Evolutionary conservation across 2,329 filamentous ascomycete species (phyloP), one percentile per base, ranked within the genome.

Genomic region (Ceratocystis alfenasii): DNA sequence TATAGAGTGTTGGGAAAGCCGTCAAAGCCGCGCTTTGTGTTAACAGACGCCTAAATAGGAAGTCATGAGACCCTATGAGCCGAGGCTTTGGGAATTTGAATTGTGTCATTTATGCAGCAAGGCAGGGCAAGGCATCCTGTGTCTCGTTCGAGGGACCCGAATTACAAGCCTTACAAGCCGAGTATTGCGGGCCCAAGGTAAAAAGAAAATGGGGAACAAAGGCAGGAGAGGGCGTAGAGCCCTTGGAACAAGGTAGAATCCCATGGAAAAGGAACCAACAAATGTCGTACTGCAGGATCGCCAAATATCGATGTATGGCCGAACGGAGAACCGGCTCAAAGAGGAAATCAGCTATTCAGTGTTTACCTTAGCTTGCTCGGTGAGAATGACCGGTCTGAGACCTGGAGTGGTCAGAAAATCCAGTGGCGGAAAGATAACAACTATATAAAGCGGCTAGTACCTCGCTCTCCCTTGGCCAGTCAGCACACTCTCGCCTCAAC

Each of bases 21-120:
- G 17, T 0, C 17, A 20, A n/a, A 36, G 12, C 30, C 28, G n/a
- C 15, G 8, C 3, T 12, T 7, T 36, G 22, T 17, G 28, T 17
- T 59, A n/a, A 12, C 28, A 36, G 48, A 28, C 8, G 55, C 25
- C 7, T 28, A 20, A 59, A 59, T 10, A 20, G 28, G 7, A 36
- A 33, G 25, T 8, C 17, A 8, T 10, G 17, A 59, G 15, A 15
- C 36, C 15, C 12, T 15, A n/a, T 30, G 30, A 59, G 55, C 55
- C 55, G 55, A 59, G 55, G 55, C 55, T 28, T 36, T 59, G 7
- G 28, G 55, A 59, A 36, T 59, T n/a, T 28, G 48, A 53, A 53
- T 53, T 28, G 20, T 53, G 48, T 25, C 48, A 28, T 53, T 53
- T 28, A 53, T 30, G 7, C 17, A 10, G 22, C 28, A 57, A n/a